Evolutionary conservation across 2,329 filamentous ascomycete genomes (phyloP).

Genomic region (Xylaria sp.): DNA sequence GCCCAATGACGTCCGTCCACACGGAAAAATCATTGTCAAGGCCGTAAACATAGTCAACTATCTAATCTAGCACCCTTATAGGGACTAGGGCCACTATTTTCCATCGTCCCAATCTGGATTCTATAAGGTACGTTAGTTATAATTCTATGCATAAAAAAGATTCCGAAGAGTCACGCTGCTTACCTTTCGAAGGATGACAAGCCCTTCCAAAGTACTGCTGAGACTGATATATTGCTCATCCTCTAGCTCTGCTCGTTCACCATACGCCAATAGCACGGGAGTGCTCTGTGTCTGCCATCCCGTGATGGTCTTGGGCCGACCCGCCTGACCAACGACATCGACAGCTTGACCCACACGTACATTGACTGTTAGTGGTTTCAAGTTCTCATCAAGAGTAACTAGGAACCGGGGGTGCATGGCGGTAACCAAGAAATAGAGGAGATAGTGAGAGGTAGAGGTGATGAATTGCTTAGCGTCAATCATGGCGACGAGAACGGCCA

Average conservation of each 20-base stretch:
- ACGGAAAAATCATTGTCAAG: neutral
- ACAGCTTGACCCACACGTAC: conserved; percentile 98
- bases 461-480: conserved; percentile 93
- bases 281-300: conserved; percentile 99
- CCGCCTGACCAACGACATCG: conserved; percentile 96
- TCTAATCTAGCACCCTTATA: neutral
- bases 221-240: conserved; percentile 97
- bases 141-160: neutral
- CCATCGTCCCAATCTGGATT: conserved; percentile 67
- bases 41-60: neutral
- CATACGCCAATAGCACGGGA: conserved; percentile 93
- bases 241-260: conserved; percentile 94
- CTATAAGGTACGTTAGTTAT: conserved; percentile 48
- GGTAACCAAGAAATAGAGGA: conserved; percentile 96
- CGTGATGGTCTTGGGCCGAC: conserved; percentile 97
- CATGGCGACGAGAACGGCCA: conserved; percentile 91
- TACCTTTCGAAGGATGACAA: conserved; percentile 98
- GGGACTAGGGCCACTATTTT: conserved; percentile 50
- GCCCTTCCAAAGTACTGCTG: conserved; percentile 89
- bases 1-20: neutral
- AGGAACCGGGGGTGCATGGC: conserved; percentile 98
- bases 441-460: conserved; percentile 79
- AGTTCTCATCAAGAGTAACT: conserved; percentile 92
- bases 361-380: conserved; percentile 94
- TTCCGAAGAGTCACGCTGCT: conserved; percentile 45